These are phyloP conservation scores for Phytophthora kernoviae DNA, from an alignment of 352 stramenopile species.

Conservation along the genomic window DNA sequence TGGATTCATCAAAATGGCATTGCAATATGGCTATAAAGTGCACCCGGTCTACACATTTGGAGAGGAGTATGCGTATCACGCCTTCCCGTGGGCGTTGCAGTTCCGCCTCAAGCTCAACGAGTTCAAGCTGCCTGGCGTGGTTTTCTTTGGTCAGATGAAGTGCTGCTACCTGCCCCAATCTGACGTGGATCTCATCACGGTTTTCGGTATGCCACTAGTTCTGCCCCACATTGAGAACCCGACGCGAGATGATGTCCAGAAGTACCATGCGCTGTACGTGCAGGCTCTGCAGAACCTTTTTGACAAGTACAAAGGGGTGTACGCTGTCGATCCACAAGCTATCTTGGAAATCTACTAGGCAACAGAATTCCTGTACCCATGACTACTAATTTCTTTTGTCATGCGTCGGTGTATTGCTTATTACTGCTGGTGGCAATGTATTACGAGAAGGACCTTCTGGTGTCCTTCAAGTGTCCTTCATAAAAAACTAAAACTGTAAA, in stretches of 20 bases:
- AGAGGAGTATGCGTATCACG: slow-evolving; percentile 85
- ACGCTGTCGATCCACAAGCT: slow-evolving; percentile 65
- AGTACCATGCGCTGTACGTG: slow-evolving; percentile 92
- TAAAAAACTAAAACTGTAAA: not conserved
- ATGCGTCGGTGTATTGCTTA: no score
- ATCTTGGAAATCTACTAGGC: slow-evolving; percentile 59
- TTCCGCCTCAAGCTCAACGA: slow-evolving; percentile 82
- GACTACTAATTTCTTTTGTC: no score
- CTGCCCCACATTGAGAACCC: slow-evolving; percentile 89
- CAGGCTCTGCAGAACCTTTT: slow-evolving; percentile 79
- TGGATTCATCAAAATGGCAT: slow-evolving; percentile 92
- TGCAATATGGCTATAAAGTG: slow-evolving; percentile 90
- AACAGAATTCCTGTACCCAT: not conserved
- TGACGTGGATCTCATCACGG: slow-evolving; percentile 79
- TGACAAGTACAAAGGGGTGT: slow-evolving; percentile 83
- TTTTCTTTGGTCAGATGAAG: slow-evolving; percentile 69
- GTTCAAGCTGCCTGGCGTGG: slow-evolving; percentile 79
- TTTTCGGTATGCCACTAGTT: slow-evolving; percentile 86
- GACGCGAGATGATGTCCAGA: slow-evolving; percentile 85
- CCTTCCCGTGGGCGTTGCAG: slow-evolving; percentile 75
- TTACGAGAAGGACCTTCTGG: no score
- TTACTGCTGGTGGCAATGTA: no score
- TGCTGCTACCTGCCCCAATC: slow-evolving; percentile 85
- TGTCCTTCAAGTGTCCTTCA: no score
- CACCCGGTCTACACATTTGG: slow-evolving; percentile 92